Base-by-base conservation (phyloP, 1,284 basidiomycete species). In the Coniferiporia weirii region DNA sequence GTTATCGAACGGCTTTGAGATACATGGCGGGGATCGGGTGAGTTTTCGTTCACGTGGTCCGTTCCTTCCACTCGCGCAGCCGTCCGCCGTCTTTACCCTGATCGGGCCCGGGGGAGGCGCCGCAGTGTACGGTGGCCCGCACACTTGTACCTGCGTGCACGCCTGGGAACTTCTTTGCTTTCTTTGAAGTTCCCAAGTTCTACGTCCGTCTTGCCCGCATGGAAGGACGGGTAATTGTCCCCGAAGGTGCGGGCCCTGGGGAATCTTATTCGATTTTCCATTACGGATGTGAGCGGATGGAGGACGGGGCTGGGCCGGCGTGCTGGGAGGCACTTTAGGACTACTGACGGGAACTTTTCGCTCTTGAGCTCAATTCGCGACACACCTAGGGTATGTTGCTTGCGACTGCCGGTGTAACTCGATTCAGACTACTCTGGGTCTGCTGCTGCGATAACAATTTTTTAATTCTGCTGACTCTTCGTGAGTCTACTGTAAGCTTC, bases 401-500 rank as follows among this genome's bases (percentile, higher is more conserved):
- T 45, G 32, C 52, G 40, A 36, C 10, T 46, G 44, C 17, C 44
- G 40, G 56, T 57, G 61, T 63, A 65, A 65, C 65, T 66, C 61
- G 55, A 65, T 64, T 66, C 65, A 65, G 65, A 66, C 65, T 66
- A 65, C 60, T 65, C 64, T 65, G 61, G 51, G 50, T 61, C 64
- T 63, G 64, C 63, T 63, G 62, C 49, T 34, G 47, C 51, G 43
- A 20, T 48, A 45, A 12, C 22, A 57, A 57, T 62, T 63, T 57
- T 60, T 62, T 46, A 2, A 15, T 36, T 4, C 22, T 44, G n/a
- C 9, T 47, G 50, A 52, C 35, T 54, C 54, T 46, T 60, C 49
- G 56, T 17, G 49, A 43, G 43, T 38, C 32, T 27, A n/a, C n/a
- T n/a, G n/a, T 27, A 10, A 15, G 10, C 46, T 45, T 12, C 12